Percentiles rank a stretch among this genome's conserved stretches.
Conservation (phyloP, 805 yeast genomes). For the Kodamaea leandrae region DNA sequence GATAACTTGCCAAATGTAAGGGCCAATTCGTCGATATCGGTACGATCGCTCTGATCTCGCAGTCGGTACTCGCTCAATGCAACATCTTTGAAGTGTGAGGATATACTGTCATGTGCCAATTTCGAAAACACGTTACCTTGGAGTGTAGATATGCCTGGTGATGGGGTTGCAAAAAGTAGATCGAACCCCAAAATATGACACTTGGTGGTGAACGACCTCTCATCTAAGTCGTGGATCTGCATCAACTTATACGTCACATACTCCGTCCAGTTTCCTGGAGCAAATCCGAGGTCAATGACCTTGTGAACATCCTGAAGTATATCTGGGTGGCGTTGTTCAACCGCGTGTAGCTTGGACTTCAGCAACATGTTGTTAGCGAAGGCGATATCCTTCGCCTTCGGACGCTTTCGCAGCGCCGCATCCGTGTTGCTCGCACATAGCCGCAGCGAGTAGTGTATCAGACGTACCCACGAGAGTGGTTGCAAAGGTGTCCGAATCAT, state of each 20-base stretch:
- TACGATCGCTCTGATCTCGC: background rate
- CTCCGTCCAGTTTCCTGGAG: conserved; percentile 43
- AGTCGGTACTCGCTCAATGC: conserved; percentile 14
- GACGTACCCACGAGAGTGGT: background rate
- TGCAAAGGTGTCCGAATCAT: no score
- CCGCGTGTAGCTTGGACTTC: conserved; percentile 25
- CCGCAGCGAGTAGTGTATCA: background rate
- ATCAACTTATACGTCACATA: conserved; percentile 28
- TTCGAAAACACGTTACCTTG: conserved; percentile 85
- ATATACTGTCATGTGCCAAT: conserved; percentile 25
- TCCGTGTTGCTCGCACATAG: background rate
- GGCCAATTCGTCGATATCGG: conserved; percentile 19
- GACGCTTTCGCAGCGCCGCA: background rate
- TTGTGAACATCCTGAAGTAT: conserved; percentile 26
- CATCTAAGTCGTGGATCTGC: conserved; percentile 28
- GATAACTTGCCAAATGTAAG: conserved; percentile 7
- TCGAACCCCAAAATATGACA: conserved; percentile 46
- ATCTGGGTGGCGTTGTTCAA: conserved; percentile 25
- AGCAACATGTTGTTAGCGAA: conserved; percentile 19
- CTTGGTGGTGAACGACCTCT: conserved; percentile 24
- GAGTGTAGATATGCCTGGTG: conserved; percentile 70
- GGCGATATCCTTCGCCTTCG: background rate
- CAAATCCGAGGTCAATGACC: conserved; percentile 40
- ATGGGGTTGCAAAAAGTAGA: conserved; percentile 74
- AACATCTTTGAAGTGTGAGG: conserved; percentile 28